Percentiles rank a stretch among this genome's conserved stretches.
phyloP scores from a whole-genome alignment of 2,329 filamentous ascomycete species.

The Diaporthe ilicicola region DNA sequence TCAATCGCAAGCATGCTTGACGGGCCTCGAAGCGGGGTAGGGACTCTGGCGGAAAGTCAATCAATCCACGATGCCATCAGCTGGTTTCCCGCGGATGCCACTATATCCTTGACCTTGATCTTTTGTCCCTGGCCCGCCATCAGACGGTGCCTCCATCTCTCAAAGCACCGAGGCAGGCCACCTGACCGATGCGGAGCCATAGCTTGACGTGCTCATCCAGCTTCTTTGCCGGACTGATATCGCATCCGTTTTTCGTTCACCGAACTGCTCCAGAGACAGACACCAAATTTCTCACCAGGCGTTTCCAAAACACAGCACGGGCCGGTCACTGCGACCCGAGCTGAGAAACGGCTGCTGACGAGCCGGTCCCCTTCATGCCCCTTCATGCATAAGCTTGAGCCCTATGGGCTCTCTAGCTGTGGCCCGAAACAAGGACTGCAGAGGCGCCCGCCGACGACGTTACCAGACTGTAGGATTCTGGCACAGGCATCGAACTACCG shows the following conservation, averaged over 20 bases:
- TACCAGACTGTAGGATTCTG: constrained; percentile 17
- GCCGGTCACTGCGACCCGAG: constrained; percentile 15
- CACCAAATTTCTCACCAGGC: constrained; percentile 10
- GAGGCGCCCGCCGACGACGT: constrained; percentile 16
- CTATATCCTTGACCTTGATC: constrained; percentile 3
- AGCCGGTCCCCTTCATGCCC: constrained; percentile 15
- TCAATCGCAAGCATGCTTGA: constrained; percentile 20
- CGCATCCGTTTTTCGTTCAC: background rate
- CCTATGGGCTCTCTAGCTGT: constrained; percentile 16
- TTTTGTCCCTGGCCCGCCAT: background rate
- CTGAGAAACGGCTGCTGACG: constrained; percentile 18
- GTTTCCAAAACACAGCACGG: constrained; percentile 17
- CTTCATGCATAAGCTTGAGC: constrained; percentile 24
- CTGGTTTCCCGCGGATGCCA: constrained; percentile 10
- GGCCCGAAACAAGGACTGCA: constrained; percentile 21
- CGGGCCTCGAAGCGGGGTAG: constrained; percentile 18
- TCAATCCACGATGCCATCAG: constrained; percentile 24
- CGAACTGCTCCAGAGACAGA: background rate
- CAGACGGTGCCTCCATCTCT: background rate
- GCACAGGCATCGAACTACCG: constrained; percentile 18
- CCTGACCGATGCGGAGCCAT: background rate
- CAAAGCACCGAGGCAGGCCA: background rate
- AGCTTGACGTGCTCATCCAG: background rate
- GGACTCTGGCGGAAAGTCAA: constrained; percentile 19
- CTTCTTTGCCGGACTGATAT: background rate